Percentiles rank a stretch among this genome's conserved stretches.
Conservation (phyloP, 805 yeast species). For the Teunomyces barrocoloradensis region DNA sequence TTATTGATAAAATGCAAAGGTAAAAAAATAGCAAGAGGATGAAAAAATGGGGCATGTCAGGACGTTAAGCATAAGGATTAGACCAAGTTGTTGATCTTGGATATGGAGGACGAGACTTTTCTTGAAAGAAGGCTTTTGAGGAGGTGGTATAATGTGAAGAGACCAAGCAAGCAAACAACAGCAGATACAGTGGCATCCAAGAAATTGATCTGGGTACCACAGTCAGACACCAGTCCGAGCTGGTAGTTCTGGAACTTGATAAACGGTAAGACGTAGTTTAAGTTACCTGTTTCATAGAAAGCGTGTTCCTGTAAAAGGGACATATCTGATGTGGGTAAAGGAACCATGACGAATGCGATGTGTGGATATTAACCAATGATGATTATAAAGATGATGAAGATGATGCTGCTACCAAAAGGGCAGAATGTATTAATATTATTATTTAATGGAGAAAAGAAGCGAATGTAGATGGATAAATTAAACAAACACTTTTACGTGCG, state of each 20-base stretch:
- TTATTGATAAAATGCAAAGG: no score
- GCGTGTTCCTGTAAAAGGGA: slow-evolving; percentile 24
- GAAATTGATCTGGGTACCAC: not conserved
- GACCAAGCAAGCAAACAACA: not conserved
- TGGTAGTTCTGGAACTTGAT: slow-evolving; percentile 21
- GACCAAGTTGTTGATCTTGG: not conserved
- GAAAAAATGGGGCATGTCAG: not conserved
- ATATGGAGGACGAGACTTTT: not conserved
- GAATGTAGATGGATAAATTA: not conserved
- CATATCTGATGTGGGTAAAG: slow-evolving; percentile 19
- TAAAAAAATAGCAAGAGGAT: no score
- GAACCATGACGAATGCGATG: slow-evolving; percentile 14
- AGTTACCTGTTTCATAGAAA: slow-evolving; percentile 28
- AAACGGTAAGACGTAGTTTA: slow-evolving; percentile 21
- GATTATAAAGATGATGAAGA: no score
- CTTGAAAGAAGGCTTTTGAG: not conserved
- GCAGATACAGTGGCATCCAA: not conserved
- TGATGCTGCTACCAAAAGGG: no score
- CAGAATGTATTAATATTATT: no score
- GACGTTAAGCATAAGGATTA: not conserved
- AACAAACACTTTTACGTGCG: no score
- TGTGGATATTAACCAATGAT: no score
- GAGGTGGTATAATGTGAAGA: not conserved
- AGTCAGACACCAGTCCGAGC: slow-evolving; percentile 6
- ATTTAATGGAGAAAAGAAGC: not conserved